These are phyloP conservation scores for Psilocybe cubensis DNA, from an alignment of 768 basidiomycete genomes.

Conservation along the genomic window DNA sequence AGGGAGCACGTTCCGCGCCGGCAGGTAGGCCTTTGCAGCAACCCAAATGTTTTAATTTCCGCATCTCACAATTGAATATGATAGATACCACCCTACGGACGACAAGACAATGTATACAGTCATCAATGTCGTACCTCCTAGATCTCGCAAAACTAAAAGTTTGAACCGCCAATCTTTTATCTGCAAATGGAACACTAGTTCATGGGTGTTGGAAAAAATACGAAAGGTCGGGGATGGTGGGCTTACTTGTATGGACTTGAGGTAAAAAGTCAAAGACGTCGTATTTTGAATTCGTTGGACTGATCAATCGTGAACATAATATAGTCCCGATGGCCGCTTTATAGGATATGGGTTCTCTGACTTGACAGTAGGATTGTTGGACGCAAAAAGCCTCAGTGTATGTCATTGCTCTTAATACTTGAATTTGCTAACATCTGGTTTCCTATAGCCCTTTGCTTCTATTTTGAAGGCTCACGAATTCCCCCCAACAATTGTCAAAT, in stretches of 20 bases:
- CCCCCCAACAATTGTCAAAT: conserved; percentile 86
- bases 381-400: conserved; percentile 78
- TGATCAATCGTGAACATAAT: conserved; percentile 6
- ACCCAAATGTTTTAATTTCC: neutral
- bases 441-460: conserved; percentile 72
- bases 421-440: neutral
- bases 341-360: conserved; percentile 90
- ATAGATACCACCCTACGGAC: conserved; percentile 61
- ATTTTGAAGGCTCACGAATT: conserved; percentile 96
- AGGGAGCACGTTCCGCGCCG: conserved; percentile 67
- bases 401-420: conserved; percentile 23
- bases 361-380: conserved; percentile 81
- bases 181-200: conserved; percentile 72
- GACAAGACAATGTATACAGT: conserved; percentile 65
- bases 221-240: conserved; percentile 80
- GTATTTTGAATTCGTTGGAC: conserved; percentile 1
- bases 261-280: conserved; percentile 56
- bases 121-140: conserved; percentile 69
- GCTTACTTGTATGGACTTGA: conserved; percentile 87
- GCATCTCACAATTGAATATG: neutral
- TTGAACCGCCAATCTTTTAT: conserved; percentile 64
- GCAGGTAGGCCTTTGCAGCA: conserved; percentile 41
- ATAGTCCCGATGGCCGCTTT: conserved; percentile 78
- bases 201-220: conserved; percentile 67
- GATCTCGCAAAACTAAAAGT: conserved; percentile 55